Conservation (phyloP, 108 stramenopile genomes). For the Fragilaria crotonensis region DNA sequence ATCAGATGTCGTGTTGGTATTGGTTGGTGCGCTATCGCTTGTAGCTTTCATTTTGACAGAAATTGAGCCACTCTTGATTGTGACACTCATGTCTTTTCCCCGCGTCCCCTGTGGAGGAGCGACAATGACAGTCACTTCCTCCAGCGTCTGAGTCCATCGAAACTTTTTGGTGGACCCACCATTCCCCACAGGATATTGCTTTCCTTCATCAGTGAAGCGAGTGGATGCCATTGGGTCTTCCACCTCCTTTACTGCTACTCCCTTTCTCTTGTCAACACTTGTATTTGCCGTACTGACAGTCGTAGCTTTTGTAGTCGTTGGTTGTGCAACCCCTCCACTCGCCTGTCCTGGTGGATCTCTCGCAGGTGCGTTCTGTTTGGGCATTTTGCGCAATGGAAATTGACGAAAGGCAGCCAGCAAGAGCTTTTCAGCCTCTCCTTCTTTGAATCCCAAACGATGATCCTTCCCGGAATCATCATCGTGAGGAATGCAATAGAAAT, state of each 20-base stretch:
- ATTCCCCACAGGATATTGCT: slow-evolving; percentile 83
- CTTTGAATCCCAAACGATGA: slow-evolving; percentile 57
- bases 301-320: slow-evolving; percentile 5
- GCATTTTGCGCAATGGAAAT: slow-evolving; percentile 69
- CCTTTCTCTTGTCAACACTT: not conserved
- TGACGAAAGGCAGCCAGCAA: slow-evolving; percentile 77
- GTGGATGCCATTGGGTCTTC: slow-evolving; percentile 22
- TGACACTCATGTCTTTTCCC: slow-evolving; percentile 64
- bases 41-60: slow-evolving; percentile 41
- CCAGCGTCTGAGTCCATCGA: slow-evolving; percentile 84
- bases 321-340: not conserved
- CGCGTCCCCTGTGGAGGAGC: slow-evolving; percentile 46
- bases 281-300: not conserved
- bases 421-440: slow-evolving; percentile 82
- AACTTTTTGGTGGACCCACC: slow-evolving; percentile 74
- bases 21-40: not conserved
- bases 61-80: slow-evolving; percentile 38
- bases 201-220: slow-evolving; percentile 68
- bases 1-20: not conserved
- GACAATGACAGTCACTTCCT: slow-evolving; percentile 68
- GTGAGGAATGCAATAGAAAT: slow-evolving; percentile 75
- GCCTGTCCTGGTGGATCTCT: not conserved
- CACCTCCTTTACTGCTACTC: not conserved
- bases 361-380: slow-evolving; percentile 14
- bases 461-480: slow-evolving; percentile 41